phyloP scores from a whole-genome alignment of 306 rosid species.

The Cucumis hystrix region DNA sequence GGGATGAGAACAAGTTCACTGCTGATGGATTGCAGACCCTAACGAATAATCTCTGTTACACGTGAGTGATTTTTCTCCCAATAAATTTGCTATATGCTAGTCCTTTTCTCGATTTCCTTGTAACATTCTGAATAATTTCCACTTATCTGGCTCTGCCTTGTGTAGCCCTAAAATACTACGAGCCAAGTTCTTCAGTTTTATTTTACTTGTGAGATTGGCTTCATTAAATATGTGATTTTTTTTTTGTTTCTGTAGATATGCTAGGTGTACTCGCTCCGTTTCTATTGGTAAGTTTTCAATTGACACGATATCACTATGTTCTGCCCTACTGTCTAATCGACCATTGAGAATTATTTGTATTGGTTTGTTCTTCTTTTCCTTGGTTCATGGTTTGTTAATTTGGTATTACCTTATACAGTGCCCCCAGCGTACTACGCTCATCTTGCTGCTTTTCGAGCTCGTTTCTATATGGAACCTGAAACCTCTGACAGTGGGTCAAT shows the following conservation, averaged over 20 bases:
- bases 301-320: not conserved
- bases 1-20: slow-evolving; percentile 94
- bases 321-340: not conserved
- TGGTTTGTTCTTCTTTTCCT: not conserved
- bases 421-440: slow-evolving; percentile 98
- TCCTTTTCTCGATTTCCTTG: not conserved
- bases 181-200: not conserved
- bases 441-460: slow-evolving; percentile 86
- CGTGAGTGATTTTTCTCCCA: slow-evolving; percentile 31
- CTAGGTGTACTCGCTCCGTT: slow-evolving; percentile 88
- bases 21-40: slow-evolving; percentile 78
- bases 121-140: not conserved
- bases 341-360: not conserved
- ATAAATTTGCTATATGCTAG: too few species aligned
- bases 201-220: not conserved
- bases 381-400: not conserved
- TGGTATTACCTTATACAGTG: slow-evolving; percentile 28
- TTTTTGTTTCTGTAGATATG: slow-evolving; percentile 42
- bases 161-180: not conserved
- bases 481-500: slow-evolving; percentile 81
- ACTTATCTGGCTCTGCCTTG: not conserved
- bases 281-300: slow-evolving; percentile 56
- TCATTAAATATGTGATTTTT: not conserved
- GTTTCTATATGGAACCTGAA: slow-evolving; percentile 91
- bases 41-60: slow-evolving; percentile 85